phyloP scores from a whole-genome alignment of 352 stramenopile genomes.

The Globisporangium splendens region DNA sequence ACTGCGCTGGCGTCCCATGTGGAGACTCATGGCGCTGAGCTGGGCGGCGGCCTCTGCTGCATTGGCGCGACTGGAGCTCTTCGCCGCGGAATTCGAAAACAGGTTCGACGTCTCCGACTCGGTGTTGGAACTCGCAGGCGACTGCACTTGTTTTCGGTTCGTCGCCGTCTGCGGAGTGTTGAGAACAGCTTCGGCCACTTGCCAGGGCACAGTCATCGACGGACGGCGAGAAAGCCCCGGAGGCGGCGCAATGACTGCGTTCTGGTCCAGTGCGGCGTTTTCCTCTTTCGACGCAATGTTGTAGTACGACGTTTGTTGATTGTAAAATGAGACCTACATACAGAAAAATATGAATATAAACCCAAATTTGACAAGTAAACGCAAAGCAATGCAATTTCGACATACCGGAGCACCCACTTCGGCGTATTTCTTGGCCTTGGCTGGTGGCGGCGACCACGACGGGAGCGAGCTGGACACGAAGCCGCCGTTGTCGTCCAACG shows the following conservation, averaged over 20 bases:
- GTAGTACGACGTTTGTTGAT: constrained; percentile 67
- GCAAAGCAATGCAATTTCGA: not conserved
- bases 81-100: constrained; percentile 21
- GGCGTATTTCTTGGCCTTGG: constrained; percentile 68
- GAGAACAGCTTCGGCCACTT: constrained; percentile 77
- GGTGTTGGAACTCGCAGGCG: constrained; percentile 25
- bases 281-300: constrained; percentile 67
- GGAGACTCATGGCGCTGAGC: constrained; percentile 44
- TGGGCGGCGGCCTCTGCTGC: constrained; percentile 67
- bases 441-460: constrained; percentile 77
- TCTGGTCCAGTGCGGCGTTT: constrained; percentile 49
- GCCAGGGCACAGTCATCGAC: constrained; percentile 85
- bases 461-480: constrained; percentile 66
- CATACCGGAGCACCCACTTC: constrained; percentile 16
- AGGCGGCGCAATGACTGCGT: constrained; percentile 59
- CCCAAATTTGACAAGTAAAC: not conserved
- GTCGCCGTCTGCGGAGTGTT: constrained; percentile 75
- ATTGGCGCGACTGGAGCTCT: constrained; percentile 25
- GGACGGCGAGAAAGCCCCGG: constrained; percentile 69
- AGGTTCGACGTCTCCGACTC: constrained; percentile 33
- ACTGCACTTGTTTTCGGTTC: constrained; percentile 59
- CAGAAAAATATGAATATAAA: not conserved
- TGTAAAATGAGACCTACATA: constrained; percentile 56
- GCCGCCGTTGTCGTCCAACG: constrained; percentile 55
- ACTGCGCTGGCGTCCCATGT: constrained; percentile 41